phyloP scores from a whole-genome alignment of 805 yeast genomes.

The Yarrowia sp. region DNA sequence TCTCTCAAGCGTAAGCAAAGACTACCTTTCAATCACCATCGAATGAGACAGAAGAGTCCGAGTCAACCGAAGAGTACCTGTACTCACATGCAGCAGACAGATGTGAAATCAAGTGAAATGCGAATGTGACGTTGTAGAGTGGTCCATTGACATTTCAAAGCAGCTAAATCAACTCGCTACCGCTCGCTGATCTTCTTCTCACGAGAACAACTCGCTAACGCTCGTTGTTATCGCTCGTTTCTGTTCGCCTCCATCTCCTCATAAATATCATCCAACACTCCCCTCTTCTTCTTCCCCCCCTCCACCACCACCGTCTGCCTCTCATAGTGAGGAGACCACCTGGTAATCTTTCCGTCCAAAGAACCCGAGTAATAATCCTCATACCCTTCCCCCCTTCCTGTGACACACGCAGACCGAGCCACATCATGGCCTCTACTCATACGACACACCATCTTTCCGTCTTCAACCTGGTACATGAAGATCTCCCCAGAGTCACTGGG shows the following conservation, averaged over 20 bases:
- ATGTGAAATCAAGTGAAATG: no score
- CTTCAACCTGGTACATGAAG: constrained; percentile 52
- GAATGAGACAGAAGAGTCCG: no score
- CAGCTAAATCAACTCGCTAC: not conserved
- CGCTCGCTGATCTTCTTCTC: no score
- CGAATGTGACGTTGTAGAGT: no score
- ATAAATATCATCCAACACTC: constrained; percentile 10
- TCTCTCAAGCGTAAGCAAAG: no score
- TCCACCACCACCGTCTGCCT: constrained; percentile 17
- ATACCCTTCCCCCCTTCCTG: constrained; percentile 46
- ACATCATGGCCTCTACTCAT: constrained; percentile 47
- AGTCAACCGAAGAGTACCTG: no score
- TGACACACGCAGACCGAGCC: constrained; percentile 52
- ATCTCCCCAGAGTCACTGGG: constrained; percentile 78
- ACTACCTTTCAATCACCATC: no score
- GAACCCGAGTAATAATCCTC: constrained; percentile 56
- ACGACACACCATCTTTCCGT: constrained; percentile 61
- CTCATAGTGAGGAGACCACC: constrained; percentile 48
- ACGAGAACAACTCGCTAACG: not conserved
- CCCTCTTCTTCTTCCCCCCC: not conserved
- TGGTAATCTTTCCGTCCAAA: constrained; percentile 60
- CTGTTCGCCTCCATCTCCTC: not conserved
- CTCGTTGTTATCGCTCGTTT: no score
- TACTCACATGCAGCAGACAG: no score
- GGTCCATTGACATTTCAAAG: no score